Evolutionary conservation across 1,284 basidiomycete species (phyloP), one percentile per base, ranked within the genome.

Genomic region (Microbotryum violaceum): DNA sequence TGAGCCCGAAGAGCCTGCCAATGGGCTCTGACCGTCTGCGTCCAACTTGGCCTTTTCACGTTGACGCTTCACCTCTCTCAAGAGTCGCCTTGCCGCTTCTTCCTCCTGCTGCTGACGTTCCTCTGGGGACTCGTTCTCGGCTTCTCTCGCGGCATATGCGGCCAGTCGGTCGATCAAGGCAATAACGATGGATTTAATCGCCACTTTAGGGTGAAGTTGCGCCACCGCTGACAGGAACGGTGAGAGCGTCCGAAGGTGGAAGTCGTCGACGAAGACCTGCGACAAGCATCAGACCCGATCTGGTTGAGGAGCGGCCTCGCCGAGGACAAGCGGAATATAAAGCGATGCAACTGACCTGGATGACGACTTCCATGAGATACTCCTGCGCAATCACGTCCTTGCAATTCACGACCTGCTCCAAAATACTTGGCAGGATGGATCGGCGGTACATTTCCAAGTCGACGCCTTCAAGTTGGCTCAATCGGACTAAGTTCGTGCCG

Each of bases 351-450:
- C 79, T 33, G 61, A 87, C 89, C 80, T 97, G 92, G 67, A 97
- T 97, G 64, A 97, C 90, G 6, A 96, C 92, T 75, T 97, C 92
- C 92, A 97, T 97, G 48, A 97, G 77, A 75, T 97, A 97, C 73
- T 97, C 93, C 75, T 97, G 92, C 0, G 93, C 92, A 64, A 97
- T 96, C 56, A 93, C 88, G 73, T 97, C 92, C 74, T 93, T 93
- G 78, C 92, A 97, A 72, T 86, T 92, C 66, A 97, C 91, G 52
- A 97, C 88, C 76, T 97, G 92, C 76, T 97, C 91, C 54, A 97
- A 77, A 58, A 97, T 85, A 62, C 87, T 88, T 0, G 91, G 92
- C 7, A 97, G 81, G 64, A 96, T 97, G 46, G 75, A 83, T 52
- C 76, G 79, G 74, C 85, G 83, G 76, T 97, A 97, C 82, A 94